Conservation (phyloP, 768 basidiomycete genomes). For the Russula vinacea region DNA sequence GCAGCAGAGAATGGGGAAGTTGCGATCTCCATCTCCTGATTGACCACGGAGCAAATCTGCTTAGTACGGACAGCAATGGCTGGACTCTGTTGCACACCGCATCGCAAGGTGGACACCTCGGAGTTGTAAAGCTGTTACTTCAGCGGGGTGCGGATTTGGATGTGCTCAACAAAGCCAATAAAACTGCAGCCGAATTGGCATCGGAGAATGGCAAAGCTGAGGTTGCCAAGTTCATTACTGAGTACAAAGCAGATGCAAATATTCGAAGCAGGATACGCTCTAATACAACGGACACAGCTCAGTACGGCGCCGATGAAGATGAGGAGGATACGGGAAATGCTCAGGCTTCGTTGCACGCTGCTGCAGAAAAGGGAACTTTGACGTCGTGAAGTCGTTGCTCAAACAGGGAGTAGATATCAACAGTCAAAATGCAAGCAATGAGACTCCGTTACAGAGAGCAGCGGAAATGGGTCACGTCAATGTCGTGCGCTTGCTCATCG, state of each 20-base stretch:
- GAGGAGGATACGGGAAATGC: not conserved
- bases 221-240: not conserved
- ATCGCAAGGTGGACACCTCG: not conserved
- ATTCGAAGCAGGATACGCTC: too few species aligned
- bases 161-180: not conserved
- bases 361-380: not conserved
- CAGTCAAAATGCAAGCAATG: too few species aligned
- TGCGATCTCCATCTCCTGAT: not conserved
- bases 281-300: not conserved
- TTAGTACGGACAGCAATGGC: not conserved
- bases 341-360: not conserved
- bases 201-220: not conserved
- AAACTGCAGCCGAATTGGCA: not conserved
- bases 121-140: not conserved
- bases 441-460: not conserved
- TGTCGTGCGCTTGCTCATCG: not conserved
- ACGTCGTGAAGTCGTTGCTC: not conserved
- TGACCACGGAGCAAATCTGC: not conserved
- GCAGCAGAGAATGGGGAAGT: not conserved
- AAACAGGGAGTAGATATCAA: not conserved
- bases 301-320: not conserved
- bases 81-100: not conserved
- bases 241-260: conserved; percentile 5
- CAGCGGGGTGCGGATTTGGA: not conserved
- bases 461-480: not conserved